Evolutionary conservation across 2,329 filamentous ascomycete genomes (phyloP), one percentile per base, ranked within the genome.

Genomic region (Cercospora sp.): DNA sequence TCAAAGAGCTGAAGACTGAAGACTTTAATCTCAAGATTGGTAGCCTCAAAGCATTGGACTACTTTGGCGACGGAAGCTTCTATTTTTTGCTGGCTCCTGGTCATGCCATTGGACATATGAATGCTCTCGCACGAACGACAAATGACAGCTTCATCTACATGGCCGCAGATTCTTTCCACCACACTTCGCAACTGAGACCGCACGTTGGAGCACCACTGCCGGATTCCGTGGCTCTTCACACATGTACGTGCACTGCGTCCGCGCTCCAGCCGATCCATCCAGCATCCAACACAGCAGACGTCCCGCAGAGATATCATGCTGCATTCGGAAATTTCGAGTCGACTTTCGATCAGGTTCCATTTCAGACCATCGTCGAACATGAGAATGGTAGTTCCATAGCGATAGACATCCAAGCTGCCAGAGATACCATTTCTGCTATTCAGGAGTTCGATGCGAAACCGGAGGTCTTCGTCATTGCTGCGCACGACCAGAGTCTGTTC

Each of bases 11-110:
- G 13, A 45, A 65, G 26, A 77, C 79, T 26, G 75, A 76, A 58
- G 63, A 60, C 13, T 69, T 74, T 18, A 67, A 45, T 9, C 53
- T 80, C 12, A 73, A 76, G 40, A 80, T 84, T 31, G 82, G 80
- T 2, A 71, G 75, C 7, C 82, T 83, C 66, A 69, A 75, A 30
- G 82, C 82, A 2, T 72, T 77, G 26, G 85, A 87, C 71, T 86
- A 81, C 71, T 87, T 86, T 64, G 80, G 80, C 2, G 85, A 87
- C 71, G 84, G 84, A 0, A 81, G 77, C 20, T 84, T 87, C 66
- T 86, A 85, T 70, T 76, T 87, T 3, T 76, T 87, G 28, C 75
- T 84, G 69, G 78, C 80, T 4, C 83, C 84, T 0, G 85, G 85
- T 0, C 84, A 86, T 72, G 79, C 82, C 0, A 74, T 83, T 13